Conservation (phyloP, 306 rosid species). For the Prunus mongolica region DNA sequence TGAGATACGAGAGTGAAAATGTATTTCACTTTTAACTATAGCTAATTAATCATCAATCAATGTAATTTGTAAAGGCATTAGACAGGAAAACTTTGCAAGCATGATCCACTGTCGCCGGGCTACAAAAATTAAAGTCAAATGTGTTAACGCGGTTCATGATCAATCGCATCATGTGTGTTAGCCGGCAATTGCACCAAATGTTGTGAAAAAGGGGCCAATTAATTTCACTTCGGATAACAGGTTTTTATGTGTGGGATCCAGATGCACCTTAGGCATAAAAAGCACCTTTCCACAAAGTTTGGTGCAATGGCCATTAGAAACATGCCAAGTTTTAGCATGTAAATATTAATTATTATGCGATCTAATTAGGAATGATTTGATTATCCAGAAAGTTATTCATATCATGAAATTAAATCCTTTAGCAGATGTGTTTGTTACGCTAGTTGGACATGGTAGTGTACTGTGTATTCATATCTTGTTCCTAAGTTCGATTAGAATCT, state of each 20-base stretch:
- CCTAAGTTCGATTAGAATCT: no score
- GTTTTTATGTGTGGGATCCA: neutral
- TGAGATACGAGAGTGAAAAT: neutral
- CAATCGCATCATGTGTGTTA: no score
- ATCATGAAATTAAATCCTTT: neutral
- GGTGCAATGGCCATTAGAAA: neutral
- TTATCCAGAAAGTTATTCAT: neutral
- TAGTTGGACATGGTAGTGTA: no score
- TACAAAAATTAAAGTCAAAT: no score
- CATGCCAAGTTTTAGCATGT: slow-evolving; percentile 1
- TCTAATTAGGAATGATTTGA: slow-evolving; percentile 8
- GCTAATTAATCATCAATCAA: neutral
- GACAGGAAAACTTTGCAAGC: neutral
- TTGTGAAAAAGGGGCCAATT: neutral
- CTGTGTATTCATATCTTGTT: no score
- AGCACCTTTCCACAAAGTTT: neutral
- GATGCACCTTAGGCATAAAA: neutral
- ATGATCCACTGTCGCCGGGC: neutral
- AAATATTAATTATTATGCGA: slow-evolving; percentile 1
- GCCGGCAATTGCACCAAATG: no score
- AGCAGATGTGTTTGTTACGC: no score
- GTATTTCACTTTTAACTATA: slow-evolving; percentile 3
- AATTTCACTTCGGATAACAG: neutral
- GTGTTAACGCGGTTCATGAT: no score
- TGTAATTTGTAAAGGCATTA: neutral